Base-by-base conservation (phyloP, 2,329 filamentous ascomycete genomes). In the Sporothrix dimorphospora region DNA sequence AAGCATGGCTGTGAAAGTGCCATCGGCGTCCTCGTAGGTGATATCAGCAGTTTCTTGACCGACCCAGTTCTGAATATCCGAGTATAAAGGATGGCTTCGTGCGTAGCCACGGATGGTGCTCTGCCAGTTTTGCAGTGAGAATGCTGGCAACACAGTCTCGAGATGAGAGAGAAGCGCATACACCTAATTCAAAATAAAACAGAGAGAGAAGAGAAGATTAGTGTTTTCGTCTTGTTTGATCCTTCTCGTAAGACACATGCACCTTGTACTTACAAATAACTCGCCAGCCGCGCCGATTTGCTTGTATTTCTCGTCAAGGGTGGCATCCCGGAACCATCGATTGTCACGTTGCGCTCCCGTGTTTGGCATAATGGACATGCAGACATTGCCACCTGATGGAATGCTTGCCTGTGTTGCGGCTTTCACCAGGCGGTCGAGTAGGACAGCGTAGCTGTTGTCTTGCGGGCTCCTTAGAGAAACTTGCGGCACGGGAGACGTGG, bases 41-140 rank as follows among this genome's bases (percentile, higher is more conserved):
- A 88, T 80, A 66, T 87, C 85, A 0, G 85, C 79, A 0, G 83
- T 86, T 74, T 87, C 85, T 0, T 51, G 30, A 0, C 82, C 81
- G 0, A 3, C 69, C 84, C 84, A 87, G 4, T 78, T 70, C 0
- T 57, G 19, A 76, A 87, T 79, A 40, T 81, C 77, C 0, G 77
- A 42, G 73, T 86, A 87, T 0, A 81, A 77, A 1, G 79, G 77
- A 72, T 86, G 83, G 0, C 76, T 73, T 0, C 71, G 79, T 4
- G 83, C 80, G 71, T 82, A 80, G 27, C 78, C 77, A 11, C 85
- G 79, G n/a, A 87, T 84, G 0, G 76, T 85, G 73, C 85, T 87
- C 71, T 80, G 77, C 86, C 86, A 88, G 47, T 86, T n/a, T n/a
- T n/a, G n/a, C n/a, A n/a, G n/a, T n/a, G n/a, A n/a, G n/a, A n/a